Evolutionary conservation across 306 rosid species (phyloP).

Genomic region (Castanopsis chinensis): DNA sequence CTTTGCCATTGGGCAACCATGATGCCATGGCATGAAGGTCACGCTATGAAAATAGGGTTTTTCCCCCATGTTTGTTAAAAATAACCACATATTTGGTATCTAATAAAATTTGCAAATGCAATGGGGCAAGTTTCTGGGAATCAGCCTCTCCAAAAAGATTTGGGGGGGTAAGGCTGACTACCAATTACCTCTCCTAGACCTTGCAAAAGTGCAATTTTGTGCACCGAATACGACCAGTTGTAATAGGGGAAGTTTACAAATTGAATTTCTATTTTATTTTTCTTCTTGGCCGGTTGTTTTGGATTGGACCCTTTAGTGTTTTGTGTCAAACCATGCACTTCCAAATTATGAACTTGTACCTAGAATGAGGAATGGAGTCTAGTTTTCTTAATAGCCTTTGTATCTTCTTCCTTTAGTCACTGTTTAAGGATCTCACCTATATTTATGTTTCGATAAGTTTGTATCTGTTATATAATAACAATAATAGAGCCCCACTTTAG

Average conservation of each 20-base stretch:
- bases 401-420: conserved; percentile 6
- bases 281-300: conserved; percentile 4
- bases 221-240: too few species aligned
- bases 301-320: conserved; percentile 6
- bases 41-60: conserved; percentile 1
- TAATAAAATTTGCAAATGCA: too few species aligned
- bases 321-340: conserved; percentile 3
- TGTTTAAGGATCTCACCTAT: not conserved
- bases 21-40: conserved; percentile 4
- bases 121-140: not conserved
- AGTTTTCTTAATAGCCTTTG: conserved; percentile 11
- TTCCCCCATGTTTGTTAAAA: not conserved
- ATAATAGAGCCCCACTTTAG: too few species aligned
- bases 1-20: not conserved
- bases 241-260: not conserved
- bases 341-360: not conserved
- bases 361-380: conserved; percentile 6
- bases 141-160: too few species aligned
- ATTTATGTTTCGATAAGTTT: not conserved
- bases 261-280: not conserved
- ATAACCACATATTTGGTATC: not conserved
- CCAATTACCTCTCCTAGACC: too few species aligned
- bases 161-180: too few species aligned
- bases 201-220: too few species aligned
- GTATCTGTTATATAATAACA: not conserved